These are phyloP conservation scores for Eucalyptus pumila DNA, from an alignment of 345 rosid genomes.

Conservation along the genomic window DNA sequence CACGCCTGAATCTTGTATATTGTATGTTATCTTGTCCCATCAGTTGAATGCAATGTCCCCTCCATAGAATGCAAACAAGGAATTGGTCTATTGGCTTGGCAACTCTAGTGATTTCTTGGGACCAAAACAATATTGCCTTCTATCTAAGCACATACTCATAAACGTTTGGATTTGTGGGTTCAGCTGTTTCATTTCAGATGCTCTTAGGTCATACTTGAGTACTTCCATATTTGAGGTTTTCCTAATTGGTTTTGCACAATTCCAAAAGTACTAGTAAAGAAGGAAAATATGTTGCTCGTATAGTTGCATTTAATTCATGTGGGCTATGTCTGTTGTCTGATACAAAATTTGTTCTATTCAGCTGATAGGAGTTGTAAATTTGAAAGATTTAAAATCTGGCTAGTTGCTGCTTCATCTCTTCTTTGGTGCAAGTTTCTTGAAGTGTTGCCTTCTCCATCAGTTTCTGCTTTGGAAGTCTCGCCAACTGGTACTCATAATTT, in stretches of 20 bases:
- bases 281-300: neutral
- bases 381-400: neutral
- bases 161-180: neutral
- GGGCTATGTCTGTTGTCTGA: neutral
- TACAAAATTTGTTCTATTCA: neutral
- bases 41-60: neutral
- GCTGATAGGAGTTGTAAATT: neutral
- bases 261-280: neutral
- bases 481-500: constrained; percentile 10
- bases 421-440: constrained; percentile 3
- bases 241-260: neutral
- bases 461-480: constrained; percentile 8
- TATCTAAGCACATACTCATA: neutral
- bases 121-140: neutral
- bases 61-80: neutral
- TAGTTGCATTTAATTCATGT: neutral
- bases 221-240: neutral
- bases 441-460: constrained; percentile 5
- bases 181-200: neutral
- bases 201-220: neutral
- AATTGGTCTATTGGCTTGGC: neutral
- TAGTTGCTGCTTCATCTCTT: neutral
- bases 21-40: neutral
- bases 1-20: neutral
- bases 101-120: neutral